Base-by-base conservation (phyloP, 2,329 filamentous ascomycete genomes). In the Phaeosphaeriaceae sp. region DNA sequence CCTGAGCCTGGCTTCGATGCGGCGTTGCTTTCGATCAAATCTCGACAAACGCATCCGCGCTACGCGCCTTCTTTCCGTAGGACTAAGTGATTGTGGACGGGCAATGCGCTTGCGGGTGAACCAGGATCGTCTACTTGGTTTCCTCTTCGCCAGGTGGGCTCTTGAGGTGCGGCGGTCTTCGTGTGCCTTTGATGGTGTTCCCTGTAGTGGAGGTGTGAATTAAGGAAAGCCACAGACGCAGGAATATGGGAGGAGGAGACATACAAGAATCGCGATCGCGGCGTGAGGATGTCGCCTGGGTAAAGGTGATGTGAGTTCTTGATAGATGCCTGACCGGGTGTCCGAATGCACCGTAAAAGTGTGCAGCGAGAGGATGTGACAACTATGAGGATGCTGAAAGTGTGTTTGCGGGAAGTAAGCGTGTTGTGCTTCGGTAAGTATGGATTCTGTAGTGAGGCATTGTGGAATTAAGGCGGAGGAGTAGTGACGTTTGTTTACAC, bases 11-110 rank as follows among this genome's bases (percentile, higher is more conserved):
- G 19, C n/a, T 3, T 51, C 49, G 11, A 21, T 31, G 22, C 36
- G 49, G 22, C 36, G 40, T 20, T 51, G 36, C 11, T 21, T 51
- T 52, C 51, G 49, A 7, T 62, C 56, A 15, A 62, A 51, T 51
- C 51, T 59, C n/a, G 20, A 51, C 7, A 60, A 45, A 4, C 59
- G 59, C n/a, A 47, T 40, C 15, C 54, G 52, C 11, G 57, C 59
- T 25, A 60, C 31, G 42, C 48, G 52, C 7, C 57, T 53, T 49
- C 56, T 53, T 50, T 62, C 54, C 0, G 27, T 7, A 13, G 54
- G 24, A 54, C 54, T 41, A 5, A 24, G 20, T 50, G 27, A n/a
- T 7, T 21, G 41, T 36, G 41, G 13, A 44, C 6, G 41, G n/a
- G 9, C 3, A 15, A 20, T 9, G 11, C 15, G n/a, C 7, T 36